Evolutionary conservation across 1,139 yeast genomes (phyloP).

Genomic region (Magnusiomyces suaveolens): DNA sequence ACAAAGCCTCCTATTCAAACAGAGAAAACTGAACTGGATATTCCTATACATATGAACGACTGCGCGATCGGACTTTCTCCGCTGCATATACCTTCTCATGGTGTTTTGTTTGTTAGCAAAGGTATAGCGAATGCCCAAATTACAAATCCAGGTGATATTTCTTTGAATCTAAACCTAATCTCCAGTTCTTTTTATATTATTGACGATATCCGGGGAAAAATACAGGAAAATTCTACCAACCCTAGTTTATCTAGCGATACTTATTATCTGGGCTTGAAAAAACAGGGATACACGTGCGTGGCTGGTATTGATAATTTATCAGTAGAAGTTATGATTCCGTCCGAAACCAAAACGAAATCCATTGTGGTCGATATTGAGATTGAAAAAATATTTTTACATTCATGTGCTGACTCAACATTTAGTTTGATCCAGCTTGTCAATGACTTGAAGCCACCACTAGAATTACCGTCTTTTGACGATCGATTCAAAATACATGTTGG

Average conservation of each 20-base stretch:
- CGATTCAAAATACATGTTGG: constrained; percentile 24
- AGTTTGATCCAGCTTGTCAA: constrained; percentile 56
- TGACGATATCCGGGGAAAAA: constrained; percentile 21
- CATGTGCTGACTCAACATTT: constrained; percentile 82
- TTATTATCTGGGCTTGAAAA: not conserved
- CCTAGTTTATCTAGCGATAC: not conserved
- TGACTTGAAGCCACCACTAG: constrained; percentile 62
- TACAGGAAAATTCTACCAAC: not conserved
- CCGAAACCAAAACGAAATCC: not conserved
- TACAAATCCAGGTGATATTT: not conserved
- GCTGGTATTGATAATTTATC: constrained; percentile 6
- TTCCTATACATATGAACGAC: constrained; percentile 22
- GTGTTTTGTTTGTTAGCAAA: constrained; percentile 38
- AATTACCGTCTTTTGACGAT: constrained; percentile 34
- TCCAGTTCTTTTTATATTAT: constrained; percentile 24
- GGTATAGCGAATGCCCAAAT: constrained; percentile 41
- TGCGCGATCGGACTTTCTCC: constrained; percentile 27
- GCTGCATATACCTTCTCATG: constrained; percentile 42
- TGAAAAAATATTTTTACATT: constrained; percentile 21
- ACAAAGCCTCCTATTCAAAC: no score
- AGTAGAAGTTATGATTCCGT: not conserved
- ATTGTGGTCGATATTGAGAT: not conserved
- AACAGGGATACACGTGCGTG: constrained; percentile 8
- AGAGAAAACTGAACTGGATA: no score
- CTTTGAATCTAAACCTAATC: not conserved